Evolutionary conservation across 225 moss, liverwort and hornwort species (phyloP), one percentile per base, ranked within the genome.

Genomic region (Marchantia polymorpha): DNA sequence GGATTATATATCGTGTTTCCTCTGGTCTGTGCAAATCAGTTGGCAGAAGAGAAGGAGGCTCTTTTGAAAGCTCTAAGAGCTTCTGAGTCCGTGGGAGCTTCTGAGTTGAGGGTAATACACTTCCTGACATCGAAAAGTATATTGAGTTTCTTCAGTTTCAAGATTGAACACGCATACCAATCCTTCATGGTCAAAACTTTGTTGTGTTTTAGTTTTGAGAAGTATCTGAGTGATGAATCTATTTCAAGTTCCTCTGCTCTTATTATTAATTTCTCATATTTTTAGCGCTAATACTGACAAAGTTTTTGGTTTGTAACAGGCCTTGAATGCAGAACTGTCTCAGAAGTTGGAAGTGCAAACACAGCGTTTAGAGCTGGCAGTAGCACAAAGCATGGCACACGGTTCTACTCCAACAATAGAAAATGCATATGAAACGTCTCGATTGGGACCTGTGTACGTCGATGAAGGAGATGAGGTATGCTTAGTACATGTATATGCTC

Each of bases 381-480:
- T 99, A 59, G 92, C 99, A 52, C 99, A 95, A 72, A 92, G 85
- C 84, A 95, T 99, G 91, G 95, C 91, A 15, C 89, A 85, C 31
- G 90, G 90, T 55, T 79, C 85, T 77, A 87, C 89, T 68, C 82
- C 82, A 58, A 71, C 75, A 58, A 78, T 79, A 46, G 79, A 77
- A 79, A 59, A 77, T 54, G 76, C 71, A 53, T 83, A 86, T 78
- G 87, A 89, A 79, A 85, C 73, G 78, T 69, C 83, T 74, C 83
- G 89, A 69, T 83, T 84, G 65, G 91, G 90, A 66, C 86, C 92
- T 53, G 90, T 91, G 72, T 96, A 89, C 88, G 91, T 94, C 60
- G 94, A 96, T 79, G 96, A 96, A 94, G 96, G 92, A 72, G 96
- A 96, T 85, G 96, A 96, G 89, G 96, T 85, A 76, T 56, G 72